A percentile compares a stretch with the other conserved stretches of the same genome.
Evolutionary conservation across 805 yeast species (phyloP).

Genomic region (Nakazawaea ishiwadae): DNA sequence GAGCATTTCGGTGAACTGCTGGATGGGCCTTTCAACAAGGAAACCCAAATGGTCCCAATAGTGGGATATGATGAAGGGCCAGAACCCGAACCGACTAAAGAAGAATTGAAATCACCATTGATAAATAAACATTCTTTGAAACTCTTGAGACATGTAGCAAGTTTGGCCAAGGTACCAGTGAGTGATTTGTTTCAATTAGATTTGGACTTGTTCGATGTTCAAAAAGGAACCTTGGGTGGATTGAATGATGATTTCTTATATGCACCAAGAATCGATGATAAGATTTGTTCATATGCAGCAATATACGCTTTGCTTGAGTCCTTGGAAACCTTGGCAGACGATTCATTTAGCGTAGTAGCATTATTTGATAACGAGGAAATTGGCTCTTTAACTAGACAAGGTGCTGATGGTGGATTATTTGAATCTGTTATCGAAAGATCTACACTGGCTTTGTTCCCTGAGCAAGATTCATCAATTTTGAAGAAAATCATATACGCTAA

Average conservation of each 20-base stretch:
- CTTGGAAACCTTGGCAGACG: constrained; percentile 16
- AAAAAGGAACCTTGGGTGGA: constrained; percentile 76
- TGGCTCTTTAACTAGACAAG: constrained; percentile 76
- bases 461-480: not conserved
- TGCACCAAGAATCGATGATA: constrained; percentile 83
- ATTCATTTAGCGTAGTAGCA: constrained; percentile 53
- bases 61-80: constrained; percentile 48
- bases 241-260: constrained; percentile 69
- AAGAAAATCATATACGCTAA: constrained; percentile 41
- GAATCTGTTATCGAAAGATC: constrained; percentile 61
- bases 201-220: constrained; percentile 76
- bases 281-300: constrained; percentile 76
- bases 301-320: constrained; percentile 49
- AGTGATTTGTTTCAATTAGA: constrained; percentile 64
- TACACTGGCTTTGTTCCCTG: constrained; percentile 16
- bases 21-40: constrained; percentile 67
- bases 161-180: constrained; percentile 52
- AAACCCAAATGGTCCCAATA: constrained; percentile 75
- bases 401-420: constrained; percentile 73
- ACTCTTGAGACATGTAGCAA: constrained; percentile 64
- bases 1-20: constrained; percentile 79
- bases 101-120: constrained; percentile 60
- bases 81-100: constrained; percentile 46
- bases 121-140: constrained; percentile 63
- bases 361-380: constrained; percentile 80